phyloP scores from a whole-genome alignment of 306 rosid species.

The Lathyrus sativus region DNA sequence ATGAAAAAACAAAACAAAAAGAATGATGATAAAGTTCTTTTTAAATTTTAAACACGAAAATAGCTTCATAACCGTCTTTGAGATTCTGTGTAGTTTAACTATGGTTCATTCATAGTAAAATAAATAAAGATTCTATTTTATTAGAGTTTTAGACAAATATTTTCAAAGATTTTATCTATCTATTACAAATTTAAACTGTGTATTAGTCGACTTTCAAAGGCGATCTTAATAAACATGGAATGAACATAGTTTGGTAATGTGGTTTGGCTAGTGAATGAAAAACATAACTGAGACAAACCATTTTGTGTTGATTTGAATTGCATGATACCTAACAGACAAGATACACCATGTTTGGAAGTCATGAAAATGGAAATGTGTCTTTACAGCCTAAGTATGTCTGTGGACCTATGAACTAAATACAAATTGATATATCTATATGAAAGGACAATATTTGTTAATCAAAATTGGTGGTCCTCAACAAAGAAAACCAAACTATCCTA shows the following conservation, averaged over 20 bases:
- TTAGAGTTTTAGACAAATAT: no score
- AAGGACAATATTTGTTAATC: slow-evolving; percentile 37
- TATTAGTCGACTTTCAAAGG: no score
- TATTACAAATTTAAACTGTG: no score
- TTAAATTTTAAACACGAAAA: slow-evolving; percentile 13
- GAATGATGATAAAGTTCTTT: neutral
- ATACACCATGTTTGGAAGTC: slow-evolving; percentile 35
- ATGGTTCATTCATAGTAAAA: no score
- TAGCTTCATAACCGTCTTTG: no score
- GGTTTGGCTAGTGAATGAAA: slow-evolving; percentile 38
- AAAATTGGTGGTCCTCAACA: slow-evolving; percentile 29
- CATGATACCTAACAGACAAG: slow-evolving; percentile 60
- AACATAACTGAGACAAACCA: slow-evolving; percentile 42
- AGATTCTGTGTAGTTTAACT: no score
- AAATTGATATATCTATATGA: slow-evolving; percentile 28
- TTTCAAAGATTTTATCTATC: no score
- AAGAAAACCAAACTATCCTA: slow-evolving; percentile 34
- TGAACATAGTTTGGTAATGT: neutral
- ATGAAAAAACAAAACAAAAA: slow-evolving; percentile 29
- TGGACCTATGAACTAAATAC: slow-evolving; percentile 30
- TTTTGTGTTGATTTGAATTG: slow-evolving; percentile 50
- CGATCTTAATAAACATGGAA: neutral
- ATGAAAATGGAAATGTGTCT: slow-evolving; percentile 36
- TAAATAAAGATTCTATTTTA: no score
- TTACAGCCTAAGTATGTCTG: slow-evolving; percentile 45